Evolutionary conservation across 257 asterid genomes (phyloP).

Genomic region (Solanum chaucha): DNA sequence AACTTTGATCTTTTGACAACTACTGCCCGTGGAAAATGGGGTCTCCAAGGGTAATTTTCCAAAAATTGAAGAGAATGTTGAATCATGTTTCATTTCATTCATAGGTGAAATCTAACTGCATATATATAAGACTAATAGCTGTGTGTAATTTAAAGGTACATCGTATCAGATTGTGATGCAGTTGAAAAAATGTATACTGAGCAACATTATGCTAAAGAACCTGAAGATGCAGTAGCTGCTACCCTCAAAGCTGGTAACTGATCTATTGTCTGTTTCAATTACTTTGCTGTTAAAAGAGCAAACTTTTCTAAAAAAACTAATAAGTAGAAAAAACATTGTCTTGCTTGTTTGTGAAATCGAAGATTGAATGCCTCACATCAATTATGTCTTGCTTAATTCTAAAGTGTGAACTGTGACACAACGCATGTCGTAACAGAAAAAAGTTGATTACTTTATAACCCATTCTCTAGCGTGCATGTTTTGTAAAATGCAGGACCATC

Average conservation of each 20-base stretch:
- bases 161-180: constrained; percentile 66
- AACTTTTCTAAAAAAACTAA: background rate
- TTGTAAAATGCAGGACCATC: background rate
- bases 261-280: background rate
- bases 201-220: constrained; percentile 51
- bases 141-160: constrained; percentile 25
- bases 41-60: constrained; percentile 44
- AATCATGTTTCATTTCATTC: background rate
- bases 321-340: background rate
- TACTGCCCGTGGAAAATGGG: constrained; percentile 58
- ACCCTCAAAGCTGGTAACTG: constrained; percentile 61
- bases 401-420: background rate
- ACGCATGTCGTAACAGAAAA: background rate
- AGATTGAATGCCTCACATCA: background rate
- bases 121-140: background rate
- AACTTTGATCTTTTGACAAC: constrained; percentile 34
- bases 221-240: constrained; percentile 70
- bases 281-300: background rate
- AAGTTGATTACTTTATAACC: background rate
- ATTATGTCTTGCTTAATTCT: background rate
- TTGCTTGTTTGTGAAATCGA: background rate
- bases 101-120: background rate
- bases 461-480: background rate
- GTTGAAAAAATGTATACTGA: constrained; percentile 34
- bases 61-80: background rate